Evolutionary conservation across 164 flowering plant genomes (phyloP).

Genomic region (Litsea cubeba): DNA sequence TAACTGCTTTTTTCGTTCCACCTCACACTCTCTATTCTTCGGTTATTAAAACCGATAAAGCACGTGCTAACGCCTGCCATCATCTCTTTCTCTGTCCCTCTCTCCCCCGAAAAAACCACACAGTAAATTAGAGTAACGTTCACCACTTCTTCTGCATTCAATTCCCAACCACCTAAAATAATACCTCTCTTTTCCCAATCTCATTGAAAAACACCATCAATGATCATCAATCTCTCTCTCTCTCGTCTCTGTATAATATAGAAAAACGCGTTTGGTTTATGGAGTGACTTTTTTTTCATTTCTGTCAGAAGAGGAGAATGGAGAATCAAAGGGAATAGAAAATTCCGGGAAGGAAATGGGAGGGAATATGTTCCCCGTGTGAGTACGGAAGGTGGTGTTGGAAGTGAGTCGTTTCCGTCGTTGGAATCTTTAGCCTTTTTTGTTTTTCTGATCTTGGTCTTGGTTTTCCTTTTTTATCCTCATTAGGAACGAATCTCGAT

Average conservation of each 20-base stretch:
- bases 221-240: neutral
- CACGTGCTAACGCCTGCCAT: conserved; percentile 28
- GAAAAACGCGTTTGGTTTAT: too few species aligned
- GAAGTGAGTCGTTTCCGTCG: too few species aligned
- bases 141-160: neutral
- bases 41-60: conserved; percentile 29
- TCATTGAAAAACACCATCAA: neutral
- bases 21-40: neutral
- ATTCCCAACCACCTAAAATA: neutral
- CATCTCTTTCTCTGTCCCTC: neutral
- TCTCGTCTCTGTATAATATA: neutral
- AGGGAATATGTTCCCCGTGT: too few species aligned
- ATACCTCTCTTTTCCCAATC: neutral
- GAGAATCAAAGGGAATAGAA: neutral
- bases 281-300: neutral
- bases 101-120: too few species aligned
- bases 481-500: neutral
- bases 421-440: too few species aligned
- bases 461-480: neutral
- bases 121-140: neutral
- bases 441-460: neutral
- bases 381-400: too few species aligned
- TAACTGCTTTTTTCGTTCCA: conserved; percentile 12
- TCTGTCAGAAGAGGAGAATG: neutral
- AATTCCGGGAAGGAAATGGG: too few species aligned